A percentile compares a stretch with the other conserved stretches of the same genome.
phyloP scores from a whole-genome alignment of 345 rosid species.

The Sonneratia caseolaris region DNA sequence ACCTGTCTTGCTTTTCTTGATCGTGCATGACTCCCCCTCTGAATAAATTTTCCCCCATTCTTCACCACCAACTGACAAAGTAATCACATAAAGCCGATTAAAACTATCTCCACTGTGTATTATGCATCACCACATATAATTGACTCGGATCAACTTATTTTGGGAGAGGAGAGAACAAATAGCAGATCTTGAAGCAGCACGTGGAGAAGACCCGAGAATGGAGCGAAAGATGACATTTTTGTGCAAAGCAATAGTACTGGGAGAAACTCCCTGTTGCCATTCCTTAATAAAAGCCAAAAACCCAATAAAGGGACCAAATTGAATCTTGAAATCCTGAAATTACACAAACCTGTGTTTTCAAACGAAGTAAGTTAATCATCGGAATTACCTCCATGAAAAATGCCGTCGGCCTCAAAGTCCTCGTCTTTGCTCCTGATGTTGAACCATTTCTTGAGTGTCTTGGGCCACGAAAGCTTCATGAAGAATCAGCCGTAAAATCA shows the following conservation, averaged over 20 bases:
- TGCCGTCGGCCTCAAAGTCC: slow-evolving; percentile 73
- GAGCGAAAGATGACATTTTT: too few species aligned
- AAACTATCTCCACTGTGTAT: slow-evolving; percentile 28
- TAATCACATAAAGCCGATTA: slow-evolving; percentile 31
- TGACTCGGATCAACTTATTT: neutral
- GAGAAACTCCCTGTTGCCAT: too few species aligned
- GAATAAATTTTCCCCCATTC: slow-evolving; percentile 58
- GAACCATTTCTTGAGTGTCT: slow-evolving; percentile 89
- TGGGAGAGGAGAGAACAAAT: neutral
- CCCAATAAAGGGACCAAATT: too few species aligned
- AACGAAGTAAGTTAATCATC: neutral
- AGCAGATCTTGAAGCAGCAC: slow-evolving; percentile 5
- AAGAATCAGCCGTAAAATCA: neutral
- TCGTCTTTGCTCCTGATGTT: slow-evolving; percentile 72
- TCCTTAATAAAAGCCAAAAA: too few species aligned
- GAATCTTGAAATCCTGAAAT: too few species aligned
- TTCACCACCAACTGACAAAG: slow-evolving; percentile 71
- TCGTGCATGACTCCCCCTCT: slow-evolving; percentile 77
- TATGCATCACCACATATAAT: slow-evolving; percentile 10
- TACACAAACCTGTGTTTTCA: too few species aligned
- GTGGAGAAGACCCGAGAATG: too few species aligned
- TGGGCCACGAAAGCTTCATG: slow-evolving; percentile 88
- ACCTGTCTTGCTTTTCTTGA: slow-evolving; percentile 82
- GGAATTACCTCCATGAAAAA: slow-evolving; percentile 34
- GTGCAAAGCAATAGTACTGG: too few species aligned